Evolutionary conservation across 78 protist species (phyloP), one percentile per base, ranked within the genome.

Genomic region (Speleostelium caveatum): DNA sequence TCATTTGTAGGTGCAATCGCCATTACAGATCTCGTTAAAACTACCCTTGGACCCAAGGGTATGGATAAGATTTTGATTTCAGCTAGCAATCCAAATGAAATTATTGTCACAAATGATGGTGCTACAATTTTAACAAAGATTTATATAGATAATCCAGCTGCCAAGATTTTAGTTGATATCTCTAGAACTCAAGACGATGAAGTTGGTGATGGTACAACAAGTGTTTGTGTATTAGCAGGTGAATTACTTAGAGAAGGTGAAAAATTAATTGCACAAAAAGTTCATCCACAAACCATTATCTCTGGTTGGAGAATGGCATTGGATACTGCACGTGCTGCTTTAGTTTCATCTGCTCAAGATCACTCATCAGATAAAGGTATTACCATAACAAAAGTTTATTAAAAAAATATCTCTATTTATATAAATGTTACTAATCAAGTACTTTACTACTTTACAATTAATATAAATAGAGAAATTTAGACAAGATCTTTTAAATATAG

Each of bases 41-140:
- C 99, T n/a, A 98, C 99, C 6, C 96, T 99, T 16, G 99, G 99
- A 19, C 99, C 99, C 28, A 98, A 98, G 93, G 99, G 99, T 10
- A 99, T 99, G 99, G 99, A 99, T 92, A 99, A 99, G 96, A 99
- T 99, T 61, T 93, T 99, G 8, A 97, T 94, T 73, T 87, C 97
- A 3, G 22, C 53, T 65, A 94, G 93, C 30, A 36, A 68, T 8
- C 87, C 74, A 21, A 75, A 85, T 45, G 86, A 53, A 56, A 58
- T 19, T 10, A 36, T 91, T 28, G 96, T 98, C 26, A 99, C 99
- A 19, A 99, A 99, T 93, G 99, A 99, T 80, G 99, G 99, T 35
- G 99, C 99, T 19, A 99, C 99, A 28, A 99, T 99, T 35, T 90
- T 99, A 59, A 97, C 96, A 93, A 55, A 72, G 32, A 86, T 98